Base-by-base conservation (phyloP, 1,284 basidiomycete genomes). In the Athelia sp. region DNA sequence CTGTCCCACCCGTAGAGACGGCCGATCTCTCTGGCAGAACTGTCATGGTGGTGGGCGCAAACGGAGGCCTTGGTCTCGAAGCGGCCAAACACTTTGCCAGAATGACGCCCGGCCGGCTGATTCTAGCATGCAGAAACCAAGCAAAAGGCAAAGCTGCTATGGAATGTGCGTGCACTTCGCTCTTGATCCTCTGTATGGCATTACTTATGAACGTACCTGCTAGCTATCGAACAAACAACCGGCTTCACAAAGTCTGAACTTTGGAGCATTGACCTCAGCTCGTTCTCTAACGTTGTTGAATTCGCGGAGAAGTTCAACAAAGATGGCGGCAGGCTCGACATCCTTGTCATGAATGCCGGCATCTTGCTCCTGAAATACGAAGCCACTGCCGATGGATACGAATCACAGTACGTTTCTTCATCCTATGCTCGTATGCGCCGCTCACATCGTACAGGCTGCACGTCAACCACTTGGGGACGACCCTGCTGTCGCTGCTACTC, bases 281-380 rank as follows among this genome's bases (percentile, higher is more conserved):
- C 58, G 10, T 74, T 75, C 48, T 50, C 56, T 0, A 72, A 71
- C 2, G 68, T 74, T n/a, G 63, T 50, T 3, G 55, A 60, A 3
- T 74, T 75, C 50, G 68, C 58, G 2, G 61, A 70, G 22, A 61
- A 60, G 40, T 68, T 69, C 40, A 58, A 68, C 8, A 53, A 60
- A 31, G 71, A 73, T 11, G 64, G 62, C 11, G 65, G 60, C 1
- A 53, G 68, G 17, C 54, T 76, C 4, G 72, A 75, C 52, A 65
- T 73, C 11, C 56, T 75, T 2, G 60, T 75, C 6, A 60, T 62
- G 50, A 74, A 74, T 49, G 73, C 71, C 19, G 72, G 55, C 1
- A 52, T 69, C 9, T 18, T 52, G 1, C 32, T 47, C 1, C 2
- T 9, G 3, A 45, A 38, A 15, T 66, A 65, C 46, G 45, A 54